Evolutionary conservation across 176 grass and related monocot species (phyloP), one percentile per base, ranked within the genome.

Genomic region (Raddia guianensis): DNA sequence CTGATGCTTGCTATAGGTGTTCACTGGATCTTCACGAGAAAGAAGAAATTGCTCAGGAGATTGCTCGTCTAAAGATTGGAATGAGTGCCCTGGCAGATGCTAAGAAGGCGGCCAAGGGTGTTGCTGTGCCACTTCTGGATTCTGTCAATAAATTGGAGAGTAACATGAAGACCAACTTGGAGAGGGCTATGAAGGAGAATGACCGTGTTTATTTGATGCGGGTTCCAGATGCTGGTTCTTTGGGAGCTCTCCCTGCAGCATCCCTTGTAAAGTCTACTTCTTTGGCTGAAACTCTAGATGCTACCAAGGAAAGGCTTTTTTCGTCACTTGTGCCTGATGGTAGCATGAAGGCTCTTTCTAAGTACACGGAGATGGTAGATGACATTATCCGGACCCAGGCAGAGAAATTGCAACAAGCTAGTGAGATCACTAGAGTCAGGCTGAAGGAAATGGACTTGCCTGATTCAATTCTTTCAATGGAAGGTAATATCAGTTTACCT

Each of bases 381-480:
- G 73, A 90, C 43, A 91, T 96, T 68, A 99, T 99, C 63, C 79
- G 97, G 68, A 96, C 83, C 54, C 97, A 99, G 46, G 97, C 97
- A 5, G 97, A 99, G 69, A 99, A 99, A 86, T 76, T 99, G 70
- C 97, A 96, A 85, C 89, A 99, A 91, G 91, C 91, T 43, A 99
- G 97, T 86, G 97, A 99, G 80, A 90, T 99, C 55, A 91, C 97
- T 70, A 88, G 97, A 79, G 89, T 99, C 80, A 96, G 85, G 75
- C 73, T 99, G 67, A 99, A 96, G 89, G 97, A 99, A 84, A 96
- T 99, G 97, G 97, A 99, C 82, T 74, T 99, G 76, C 97, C 97
- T 46, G 97, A 99, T 91, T 99, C 97, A 73, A 96, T 99, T 70
- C 80, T 91, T 75, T 93, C 97, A 66, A 64, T 99, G 54, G 97